These are phyloP conservation scores for Flammula alnicola DNA, from an alignment of 1,284 basidiomycete species.

Conservation along the genomic window DNA sequence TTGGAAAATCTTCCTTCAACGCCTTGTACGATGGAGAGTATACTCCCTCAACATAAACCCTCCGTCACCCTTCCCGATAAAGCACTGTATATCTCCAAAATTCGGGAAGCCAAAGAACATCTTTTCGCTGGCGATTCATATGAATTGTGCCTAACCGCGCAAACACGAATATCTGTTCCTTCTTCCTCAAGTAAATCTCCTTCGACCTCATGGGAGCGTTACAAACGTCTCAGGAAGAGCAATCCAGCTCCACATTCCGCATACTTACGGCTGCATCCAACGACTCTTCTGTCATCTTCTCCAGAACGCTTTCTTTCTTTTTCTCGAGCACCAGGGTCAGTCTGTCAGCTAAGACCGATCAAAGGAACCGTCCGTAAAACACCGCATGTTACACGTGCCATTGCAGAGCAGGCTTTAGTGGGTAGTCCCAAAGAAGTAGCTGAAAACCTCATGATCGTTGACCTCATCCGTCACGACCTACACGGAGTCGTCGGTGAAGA, in stretches of 20 bases:
- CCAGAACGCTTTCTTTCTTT: slow-evolving; percentile 96
- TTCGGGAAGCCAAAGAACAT: slow-evolving; percentile 75
- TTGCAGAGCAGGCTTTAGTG: slow-evolving; percentile 67
- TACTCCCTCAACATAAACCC: slow-evolving; percentile 27
- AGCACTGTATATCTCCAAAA: slow-evolving; percentile 70
- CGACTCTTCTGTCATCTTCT: slow-evolving; percentile 78
- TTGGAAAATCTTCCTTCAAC: slow-evolving; percentile 27
- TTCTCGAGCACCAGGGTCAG: slow-evolving; percentile 60
- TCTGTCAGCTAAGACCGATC: slow-evolving; percentile 91
- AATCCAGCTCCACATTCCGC: slow-evolving; percentile 95
- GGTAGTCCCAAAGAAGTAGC: slow-evolving; percentile 92
- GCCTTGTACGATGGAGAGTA: not conserved
- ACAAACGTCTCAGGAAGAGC: slow-evolving; percentile 68
- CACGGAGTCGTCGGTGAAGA: slow-evolving; percentile 76
- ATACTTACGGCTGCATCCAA: slow-evolving; percentile 75
- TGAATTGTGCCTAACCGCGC: slow-evolving; percentile 92
- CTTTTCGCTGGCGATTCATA: slow-evolving; percentile 93
- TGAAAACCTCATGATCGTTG: slow-evolving; percentile 99
- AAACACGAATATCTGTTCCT: slow-evolving; percentile 57
- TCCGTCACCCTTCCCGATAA: slow-evolving; percentile 57
- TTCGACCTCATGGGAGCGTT: slow-evolving; percentile 72
- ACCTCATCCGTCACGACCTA: slow-evolving; percentile 93
- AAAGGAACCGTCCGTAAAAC: slow-evolving; percentile 88
- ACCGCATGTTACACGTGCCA: slow-evolving; percentile 61
- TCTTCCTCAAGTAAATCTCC: slow-evolving; percentile 35